These are phyloP conservation scores for Neurospora sp. DNA, from an alignment of 495 filamentous ascomycete genomes.

Conservation along the genomic window DNA sequence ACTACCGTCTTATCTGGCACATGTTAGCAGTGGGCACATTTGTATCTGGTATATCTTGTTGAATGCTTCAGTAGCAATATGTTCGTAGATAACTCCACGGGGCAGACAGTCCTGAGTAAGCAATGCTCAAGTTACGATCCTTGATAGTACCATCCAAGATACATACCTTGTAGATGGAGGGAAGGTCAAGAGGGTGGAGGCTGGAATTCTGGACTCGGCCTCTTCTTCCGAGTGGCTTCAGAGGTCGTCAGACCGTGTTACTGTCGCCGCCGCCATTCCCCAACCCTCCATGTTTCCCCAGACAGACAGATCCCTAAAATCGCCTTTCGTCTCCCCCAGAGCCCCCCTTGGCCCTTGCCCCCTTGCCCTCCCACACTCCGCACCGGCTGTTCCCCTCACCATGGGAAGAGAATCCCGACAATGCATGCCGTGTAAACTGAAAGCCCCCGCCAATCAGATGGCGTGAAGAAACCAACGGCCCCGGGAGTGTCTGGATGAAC, in stretches of 20 bases:
- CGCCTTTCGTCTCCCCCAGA: not conserved
- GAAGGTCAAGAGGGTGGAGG: not conserved
- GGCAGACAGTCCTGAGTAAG: not conserved
- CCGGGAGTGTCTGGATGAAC: not conserved
- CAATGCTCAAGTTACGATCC: not conserved
- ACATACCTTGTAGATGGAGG: not conserved
- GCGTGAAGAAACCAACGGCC: not conserved
- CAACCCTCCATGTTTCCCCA: not conserved
- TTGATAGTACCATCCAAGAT: not conserved
- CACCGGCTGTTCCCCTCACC: not conserved
- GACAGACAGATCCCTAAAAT: not conserved
- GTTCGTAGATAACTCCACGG: not conserved
- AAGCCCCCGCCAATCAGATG: not conserved
- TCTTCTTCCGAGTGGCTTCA: not conserved
- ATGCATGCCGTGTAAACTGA: not conserved
- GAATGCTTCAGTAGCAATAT: not conserved
- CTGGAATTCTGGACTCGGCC: not conserved
- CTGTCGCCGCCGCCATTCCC: not conserved
- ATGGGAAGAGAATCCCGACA: not conserved
- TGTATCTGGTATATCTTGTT: not conserved
- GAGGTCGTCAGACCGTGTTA: not conserved
- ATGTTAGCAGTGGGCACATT: not conserved
- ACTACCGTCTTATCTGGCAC: not conserved
- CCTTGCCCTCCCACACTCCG: not conserved
- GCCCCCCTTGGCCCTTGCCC: not conserved